These are phyloP conservation scores for Rugosomyces carneus DNA, from an alignment of 1,284 basidiomycete genomes.

Conservation along the genomic window DNA sequence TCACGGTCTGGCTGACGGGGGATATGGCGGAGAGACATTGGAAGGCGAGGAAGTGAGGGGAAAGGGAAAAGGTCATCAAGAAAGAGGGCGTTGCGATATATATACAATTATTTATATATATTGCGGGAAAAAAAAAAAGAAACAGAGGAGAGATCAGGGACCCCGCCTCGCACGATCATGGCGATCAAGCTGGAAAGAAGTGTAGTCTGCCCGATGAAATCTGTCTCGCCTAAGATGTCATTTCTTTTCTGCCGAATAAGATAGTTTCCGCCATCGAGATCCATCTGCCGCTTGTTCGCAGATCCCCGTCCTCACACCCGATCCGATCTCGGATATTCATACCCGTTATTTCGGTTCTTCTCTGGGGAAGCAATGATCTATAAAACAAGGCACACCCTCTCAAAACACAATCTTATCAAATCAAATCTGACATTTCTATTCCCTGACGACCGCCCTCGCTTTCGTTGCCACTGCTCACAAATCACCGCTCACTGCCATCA, in stretches of 20 bases:
- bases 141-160: constrained; percentile 32
- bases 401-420: constrained; percentile 23
- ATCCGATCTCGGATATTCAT: constrained; percentile 29
- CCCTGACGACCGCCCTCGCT: constrained; percentile 9
- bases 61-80: constrained; percentile 36
- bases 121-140: constrained; percentile 13
- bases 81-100: constrained; percentile 42
- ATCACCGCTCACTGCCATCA: background rate
- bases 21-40: constrained; percentile 60
- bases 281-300: constrained; percentile 21
- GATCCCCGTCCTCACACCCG: constrained; percentile 16
- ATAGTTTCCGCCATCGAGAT: constrained; percentile 38
- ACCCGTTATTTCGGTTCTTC: constrained; percentile 26
- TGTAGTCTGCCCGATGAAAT: constrained; percentile 34
- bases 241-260: constrained; percentile 36
- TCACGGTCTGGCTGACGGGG: constrained; percentile 57
- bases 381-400: constrained; percentile 13
- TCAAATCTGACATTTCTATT: constrained; percentile 11
- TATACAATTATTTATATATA: constrained; percentile 33
- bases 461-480: constrained; percentile 2
- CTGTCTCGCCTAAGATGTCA: constrained; percentile 32
- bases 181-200: constrained; percentile 41
- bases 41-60: constrained; percentile 22
- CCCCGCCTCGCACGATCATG: constrained; percentile 49
- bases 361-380: constrained; percentile 26